A percentile compares a stretch with the other conserved stretches of the same genome.
These are phyloP conservation scores for Trametes cinnabarina DNA, from an alignment of 768 basidiomycete genomes.

Conservation along the genomic window DNA sequence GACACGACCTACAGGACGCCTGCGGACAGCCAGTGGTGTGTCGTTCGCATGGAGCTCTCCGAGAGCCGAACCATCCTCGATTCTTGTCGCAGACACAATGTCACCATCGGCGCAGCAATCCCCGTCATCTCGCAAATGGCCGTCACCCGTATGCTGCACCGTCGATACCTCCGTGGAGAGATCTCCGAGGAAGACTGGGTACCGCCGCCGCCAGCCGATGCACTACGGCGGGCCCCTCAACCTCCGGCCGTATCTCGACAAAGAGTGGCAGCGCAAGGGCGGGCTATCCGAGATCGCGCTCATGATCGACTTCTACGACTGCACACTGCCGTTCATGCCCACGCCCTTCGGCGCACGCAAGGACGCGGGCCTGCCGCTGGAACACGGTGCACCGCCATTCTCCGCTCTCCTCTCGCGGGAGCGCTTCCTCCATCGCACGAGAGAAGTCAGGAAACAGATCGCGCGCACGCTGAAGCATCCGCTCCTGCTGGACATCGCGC, in stretches of 20 bases:
- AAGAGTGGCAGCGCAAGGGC: conserved; percentile 44
- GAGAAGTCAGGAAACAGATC: conserved; percentile 37
- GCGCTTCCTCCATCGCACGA: conserved; percentile 48
- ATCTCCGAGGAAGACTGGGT: conserved; percentile 54
- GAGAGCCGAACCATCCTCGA: conserved; percentile 33
- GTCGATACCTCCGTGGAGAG: conserved; percentile 45
- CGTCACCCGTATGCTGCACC: conserved; percentile 48
- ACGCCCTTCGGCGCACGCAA: conserved; percentile 26
- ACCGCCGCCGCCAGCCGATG: conserved; percentile 48
- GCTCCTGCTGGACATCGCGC: conserved; percentile 44
- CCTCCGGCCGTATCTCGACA: conserved; percentile 49
- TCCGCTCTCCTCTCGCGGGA: conserved; percentile 41
- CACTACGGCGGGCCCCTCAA: conserved; percentile 49
- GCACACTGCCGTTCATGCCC: conserved; percentile 49
- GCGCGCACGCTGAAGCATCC: conserved; percentile 40
- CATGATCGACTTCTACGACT: conserved; percentile 42
- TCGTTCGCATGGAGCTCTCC: conserved; percentile 28
- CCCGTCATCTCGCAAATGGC: conserved; percentile 53
- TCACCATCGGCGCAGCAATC: conserved; percentile 53
- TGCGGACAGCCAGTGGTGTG: conserved; percentile 34
- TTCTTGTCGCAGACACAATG: conserved; percentile 39
- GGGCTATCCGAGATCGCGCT: conserved; percentile 45
- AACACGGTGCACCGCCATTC: conserved; percentile 40
- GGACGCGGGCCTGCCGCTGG: conserved; percentile 32
- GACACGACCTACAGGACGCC: conserved; percentile 25